A percentile compares a stretch with the other conserved stretches of the same genome.
These are phyloP conservation scores for Nasturtium officinale DNA, from an alignment of 345 rosid genomes.

Conservation along the genomic window DNA sequence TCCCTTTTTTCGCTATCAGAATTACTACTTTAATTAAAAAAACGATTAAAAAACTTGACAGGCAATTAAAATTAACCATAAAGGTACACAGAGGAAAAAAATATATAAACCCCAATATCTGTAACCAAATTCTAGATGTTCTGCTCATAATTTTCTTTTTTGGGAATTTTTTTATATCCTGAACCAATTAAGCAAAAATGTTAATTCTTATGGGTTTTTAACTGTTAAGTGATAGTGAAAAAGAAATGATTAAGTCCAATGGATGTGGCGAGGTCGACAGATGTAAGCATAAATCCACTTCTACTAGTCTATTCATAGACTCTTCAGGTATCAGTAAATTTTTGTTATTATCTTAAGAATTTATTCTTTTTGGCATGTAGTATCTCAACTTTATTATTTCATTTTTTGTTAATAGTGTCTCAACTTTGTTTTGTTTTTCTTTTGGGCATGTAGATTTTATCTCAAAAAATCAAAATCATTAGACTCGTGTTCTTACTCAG, in stretches of 20 bases:
- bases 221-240: constrained; percentile 17
- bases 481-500: neutral
- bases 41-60: neutral
- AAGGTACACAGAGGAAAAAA: neutral
- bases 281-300: constrained; percentile 14
- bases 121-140: neutral
- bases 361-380: constrained; percentile 34
- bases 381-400: neutral
- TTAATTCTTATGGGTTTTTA: neutral
- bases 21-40: neutral
- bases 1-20: neutral
- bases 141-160: neutral
- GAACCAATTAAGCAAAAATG: neutral
- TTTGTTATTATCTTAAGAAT: neutral
- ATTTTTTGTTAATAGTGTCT: neutral
- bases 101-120: neutral
- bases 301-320: constrained; percentile 36
- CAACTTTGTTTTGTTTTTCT: neutral
- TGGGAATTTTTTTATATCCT: neutral
- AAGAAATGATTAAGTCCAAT: constrained; percentile 27
- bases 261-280: constrained; percentile 8
- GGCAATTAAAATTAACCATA: neutral
- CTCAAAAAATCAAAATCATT: constrained; percentile 4
- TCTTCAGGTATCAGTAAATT: constrained; percentile 31
- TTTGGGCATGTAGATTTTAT: neutral